These are phyloP conservation scores for Wickerhamiella vanderwaltii DNA, from an alignment of 805 yeast genomes.

Conservation along the genomic window DNA sequence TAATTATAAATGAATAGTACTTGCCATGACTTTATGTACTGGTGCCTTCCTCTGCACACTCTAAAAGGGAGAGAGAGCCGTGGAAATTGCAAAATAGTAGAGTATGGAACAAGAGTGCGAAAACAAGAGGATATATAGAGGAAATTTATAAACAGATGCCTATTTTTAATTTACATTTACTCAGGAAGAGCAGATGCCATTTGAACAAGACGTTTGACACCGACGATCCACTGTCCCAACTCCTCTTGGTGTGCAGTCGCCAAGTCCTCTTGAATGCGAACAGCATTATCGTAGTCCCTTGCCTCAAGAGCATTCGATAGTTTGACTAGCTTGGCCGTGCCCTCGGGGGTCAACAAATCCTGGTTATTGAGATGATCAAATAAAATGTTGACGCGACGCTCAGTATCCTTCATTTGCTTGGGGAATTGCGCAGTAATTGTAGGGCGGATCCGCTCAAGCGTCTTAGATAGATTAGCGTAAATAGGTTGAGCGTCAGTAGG, in stretches of 20 bases:
- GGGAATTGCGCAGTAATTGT: constrained; percentile 59
- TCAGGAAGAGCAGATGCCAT: constrained; percentile 32
- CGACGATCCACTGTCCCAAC: constrained; percentile 85
- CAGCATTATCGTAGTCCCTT: constrained; percentile 50
- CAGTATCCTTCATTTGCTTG: constrained; percentile 69
- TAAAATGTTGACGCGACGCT: constrained; percentile 63
- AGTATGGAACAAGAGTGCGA: no score
- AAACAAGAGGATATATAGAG: no score
- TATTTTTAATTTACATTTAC: no score
- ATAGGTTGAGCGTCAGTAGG: constrained; percentile 48
- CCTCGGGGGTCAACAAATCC: constrained; percentile 33
- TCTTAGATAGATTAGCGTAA: constrained; percentile 40
- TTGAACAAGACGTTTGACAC: constrained; percentile 75
- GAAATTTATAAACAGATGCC: no score
- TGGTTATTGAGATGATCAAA: constrained; percentile 67
- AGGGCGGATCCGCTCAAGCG: constrained; percentile 54
- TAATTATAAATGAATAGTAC: no score
- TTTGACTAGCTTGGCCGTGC: constrained; percentile 40
- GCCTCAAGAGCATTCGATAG: constrained; percentile 40
- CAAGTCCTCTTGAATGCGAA: constrained; percentile 38
- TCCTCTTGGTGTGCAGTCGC: constrained; percentile 55
- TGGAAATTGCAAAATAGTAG: no score
- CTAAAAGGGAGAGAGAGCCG: no score
- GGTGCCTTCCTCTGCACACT: no score
- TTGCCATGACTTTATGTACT: no score